Evolutionary conservation across 202 grass and related monocot species (phyloP).

Genomic region (Tripidium arundinaceum): DNA sequence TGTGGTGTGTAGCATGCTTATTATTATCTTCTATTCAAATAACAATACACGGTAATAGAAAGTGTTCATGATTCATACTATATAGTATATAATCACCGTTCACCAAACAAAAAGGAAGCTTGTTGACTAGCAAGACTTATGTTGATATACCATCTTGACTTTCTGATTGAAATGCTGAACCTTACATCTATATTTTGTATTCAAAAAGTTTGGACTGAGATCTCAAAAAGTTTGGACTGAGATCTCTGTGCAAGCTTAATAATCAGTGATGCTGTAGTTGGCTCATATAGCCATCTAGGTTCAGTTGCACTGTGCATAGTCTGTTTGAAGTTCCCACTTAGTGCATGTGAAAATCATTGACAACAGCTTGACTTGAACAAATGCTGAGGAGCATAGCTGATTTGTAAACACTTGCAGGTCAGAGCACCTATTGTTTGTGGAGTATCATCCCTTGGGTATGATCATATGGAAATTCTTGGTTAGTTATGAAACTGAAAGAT

Average conservation of each 20-base stretch:
- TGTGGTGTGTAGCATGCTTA: constrained; percentile 56
- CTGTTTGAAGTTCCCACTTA: neutral
- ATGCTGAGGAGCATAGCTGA: neutral
- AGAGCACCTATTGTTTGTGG: constrained; percentile 86
- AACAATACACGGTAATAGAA: neutral
- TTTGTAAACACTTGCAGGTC: constrained; percentile 53
- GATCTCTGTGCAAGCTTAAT: constrained; percentile 10
- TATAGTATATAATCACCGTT: neutral
- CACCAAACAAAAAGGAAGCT: constrained; percentile 14
- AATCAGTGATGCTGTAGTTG: constrained; percentile 1
- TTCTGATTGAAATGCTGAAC: constrained; percentile 23
- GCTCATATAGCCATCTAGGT: constrained; percentile 4
- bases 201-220: neutral
- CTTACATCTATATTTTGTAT: neutral
- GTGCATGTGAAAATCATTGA: neutral
- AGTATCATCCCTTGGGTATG: constrained; percentile 93
- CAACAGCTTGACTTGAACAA: constrained; percentile 19
- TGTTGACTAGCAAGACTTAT: neutral
- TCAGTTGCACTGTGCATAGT: neutral
- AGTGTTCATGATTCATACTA: neutral
- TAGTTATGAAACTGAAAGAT: constrained; percentile 46
- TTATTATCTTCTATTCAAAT: constrained; percentile 7
- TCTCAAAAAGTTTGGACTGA: too few relatives aligned
- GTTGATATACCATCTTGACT: neutral
- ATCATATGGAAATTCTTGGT: constrained; percentile 99